These are phyloP conservation scores for Penicillium sp. DNA, from an alignment of 2,329 filamentous ascomycete genomes.

Conservation along the genomic window DNA sequence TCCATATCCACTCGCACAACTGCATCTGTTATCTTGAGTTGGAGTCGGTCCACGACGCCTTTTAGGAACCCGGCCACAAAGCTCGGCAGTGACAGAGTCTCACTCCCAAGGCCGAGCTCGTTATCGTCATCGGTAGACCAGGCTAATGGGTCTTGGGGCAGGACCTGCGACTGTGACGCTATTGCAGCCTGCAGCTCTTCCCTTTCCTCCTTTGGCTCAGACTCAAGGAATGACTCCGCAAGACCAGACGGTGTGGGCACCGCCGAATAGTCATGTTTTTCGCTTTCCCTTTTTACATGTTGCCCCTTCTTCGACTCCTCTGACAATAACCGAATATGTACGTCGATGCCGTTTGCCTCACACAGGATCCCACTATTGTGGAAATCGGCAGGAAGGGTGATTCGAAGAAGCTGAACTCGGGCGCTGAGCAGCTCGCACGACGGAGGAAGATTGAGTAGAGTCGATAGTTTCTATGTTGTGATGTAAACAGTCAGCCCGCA, in stretches of 20 bases:
- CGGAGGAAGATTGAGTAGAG: slow-evolving; percentile 69
- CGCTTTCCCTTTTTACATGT: slow-evolving; percentile 23
- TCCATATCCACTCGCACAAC: slow-evolving; percentile 52
- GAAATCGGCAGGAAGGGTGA: slow-evolving; percentile 85
- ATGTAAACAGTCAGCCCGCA: slow-evolving; percentile 23
- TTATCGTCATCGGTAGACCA: slow-evolving; percentile 50
- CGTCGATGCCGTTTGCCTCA: slow-evolving; percentile 76
- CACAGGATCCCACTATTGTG: slow-evolving; percentile 79
- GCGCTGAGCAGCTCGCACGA: slow-evolving; percentile 70
- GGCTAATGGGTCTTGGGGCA: slow-evolving; percentile 44
- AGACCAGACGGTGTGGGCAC: slow-evolving; percentile 53
- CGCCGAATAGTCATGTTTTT: slow-evolving; percentile 11
- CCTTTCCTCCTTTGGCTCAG: slow-evolving; percentile 57
- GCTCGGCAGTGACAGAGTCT: slow-evolving; percentile 54
- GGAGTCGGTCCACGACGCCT: slow-evolving; percentile 56
- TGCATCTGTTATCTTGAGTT: slow-evolving; percentile 53
- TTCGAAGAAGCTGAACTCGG: slow-evolving; percentile 69
- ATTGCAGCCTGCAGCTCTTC: slow-evolving; percentile 58
- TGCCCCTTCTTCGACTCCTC: slow-evolving; percentile 34
- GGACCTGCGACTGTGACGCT: slow-evolving; percentile 47
- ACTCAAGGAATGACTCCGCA: slow-evolving; percentile 58
- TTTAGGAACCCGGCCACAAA: slow-evolving; percentile 60
- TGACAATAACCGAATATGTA: slow-evolving; percentile 59
- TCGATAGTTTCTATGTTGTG: slow-evolving; percentile 67
- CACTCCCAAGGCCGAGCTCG: slow-evolving; percentile 51